Conservation (phyloP, 2,329 filamentous ascomycete species). For the Aureobasidium sp. region DNA sequence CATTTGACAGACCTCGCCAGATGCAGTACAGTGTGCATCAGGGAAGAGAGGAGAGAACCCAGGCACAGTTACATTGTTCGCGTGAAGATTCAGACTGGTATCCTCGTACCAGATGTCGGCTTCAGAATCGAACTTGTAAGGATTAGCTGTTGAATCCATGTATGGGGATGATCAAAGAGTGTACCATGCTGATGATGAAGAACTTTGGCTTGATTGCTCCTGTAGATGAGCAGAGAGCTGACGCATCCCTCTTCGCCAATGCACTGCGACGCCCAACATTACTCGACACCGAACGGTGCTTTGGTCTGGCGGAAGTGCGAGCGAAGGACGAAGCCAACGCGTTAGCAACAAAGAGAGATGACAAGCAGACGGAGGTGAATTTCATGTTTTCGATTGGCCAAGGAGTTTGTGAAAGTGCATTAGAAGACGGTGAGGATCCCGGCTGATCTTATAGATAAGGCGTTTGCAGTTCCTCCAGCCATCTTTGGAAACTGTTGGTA, state of each 20-base stretch:
- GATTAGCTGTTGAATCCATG: neutral
- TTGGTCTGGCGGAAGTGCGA: neutral
- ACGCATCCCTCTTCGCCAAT: neutral
- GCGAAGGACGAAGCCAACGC: conserved; percentile 2
- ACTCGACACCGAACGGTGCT: neutral
- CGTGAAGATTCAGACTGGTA: neutral
- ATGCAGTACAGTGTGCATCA: conserved; percentile 2
- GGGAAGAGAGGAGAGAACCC: conserved; percentile 4
- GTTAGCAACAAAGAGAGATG: neutral
- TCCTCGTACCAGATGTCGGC: conserved; percentile 6
- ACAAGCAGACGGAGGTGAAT: neutral
- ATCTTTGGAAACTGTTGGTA: neutral
- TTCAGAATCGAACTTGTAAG: neutral
- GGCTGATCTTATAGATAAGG: neutral
- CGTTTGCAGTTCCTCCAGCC: neutral
- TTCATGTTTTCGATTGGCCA: neutral
- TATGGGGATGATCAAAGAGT: too few species aligned
- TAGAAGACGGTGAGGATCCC: neutral
- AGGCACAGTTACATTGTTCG: conserved; percentile 7
- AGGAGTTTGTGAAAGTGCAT: too few species aligned
- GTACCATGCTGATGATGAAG: conserved; percentile 11
- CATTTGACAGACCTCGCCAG: conserved; percentile 2
- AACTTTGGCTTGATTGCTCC: neutral
- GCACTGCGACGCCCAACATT: neutral
- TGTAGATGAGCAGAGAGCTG: neutral